Evolutionary conservation across 2,329 filamentous ascomycete species (phyloP).

Genomic region (Orbilia ellipsospora): DNA sequence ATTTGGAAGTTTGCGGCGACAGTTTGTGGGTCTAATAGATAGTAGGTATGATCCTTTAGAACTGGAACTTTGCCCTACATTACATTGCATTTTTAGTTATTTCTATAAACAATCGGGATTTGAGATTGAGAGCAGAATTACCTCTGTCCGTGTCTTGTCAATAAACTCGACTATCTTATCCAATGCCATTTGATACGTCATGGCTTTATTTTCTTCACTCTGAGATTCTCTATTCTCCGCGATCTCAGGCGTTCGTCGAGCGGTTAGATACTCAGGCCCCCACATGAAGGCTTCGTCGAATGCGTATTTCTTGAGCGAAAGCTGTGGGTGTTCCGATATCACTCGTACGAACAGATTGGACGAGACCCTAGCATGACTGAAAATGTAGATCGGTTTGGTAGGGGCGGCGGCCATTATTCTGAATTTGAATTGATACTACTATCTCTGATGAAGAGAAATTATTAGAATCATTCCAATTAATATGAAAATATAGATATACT

Average conservation of each 20-base stretch:
- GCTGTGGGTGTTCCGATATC: conserved; percentile 5
- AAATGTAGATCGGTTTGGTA: conserved; percentile 6
- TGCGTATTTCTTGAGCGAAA: background rate
- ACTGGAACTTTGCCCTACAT: conserved; percentile 5
- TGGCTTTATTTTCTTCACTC: background rate
- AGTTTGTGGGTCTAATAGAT: background rate
- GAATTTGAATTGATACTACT: too few species aligned
- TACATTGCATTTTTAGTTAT: background rate
- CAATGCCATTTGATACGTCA: conserved; percentile 10
- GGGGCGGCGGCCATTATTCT: background rate
- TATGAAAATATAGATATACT: too few species aligned
- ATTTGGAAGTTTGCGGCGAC: background rate
- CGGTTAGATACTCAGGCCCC: background rate
- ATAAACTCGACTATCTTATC: background rate
- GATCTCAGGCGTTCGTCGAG: background rate
- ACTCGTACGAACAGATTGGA: conserved; percentile 3
- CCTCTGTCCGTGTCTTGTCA: too few species aligned
- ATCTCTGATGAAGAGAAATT: too few species aligned
- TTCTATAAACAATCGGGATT: too few species aligned
- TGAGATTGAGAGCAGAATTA: too few species aligned
- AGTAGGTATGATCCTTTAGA: conserved; percentile 3
- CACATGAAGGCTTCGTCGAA: conserved; percentile 8
- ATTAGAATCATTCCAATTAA: too few species aligned
- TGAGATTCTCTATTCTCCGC: background rate
- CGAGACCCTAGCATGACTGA: background rate